Evolutionary conservation across 1,284 basidiomycete genomes (phyloP).

Genomic region (Ceratobasidium sp.): DNA sequence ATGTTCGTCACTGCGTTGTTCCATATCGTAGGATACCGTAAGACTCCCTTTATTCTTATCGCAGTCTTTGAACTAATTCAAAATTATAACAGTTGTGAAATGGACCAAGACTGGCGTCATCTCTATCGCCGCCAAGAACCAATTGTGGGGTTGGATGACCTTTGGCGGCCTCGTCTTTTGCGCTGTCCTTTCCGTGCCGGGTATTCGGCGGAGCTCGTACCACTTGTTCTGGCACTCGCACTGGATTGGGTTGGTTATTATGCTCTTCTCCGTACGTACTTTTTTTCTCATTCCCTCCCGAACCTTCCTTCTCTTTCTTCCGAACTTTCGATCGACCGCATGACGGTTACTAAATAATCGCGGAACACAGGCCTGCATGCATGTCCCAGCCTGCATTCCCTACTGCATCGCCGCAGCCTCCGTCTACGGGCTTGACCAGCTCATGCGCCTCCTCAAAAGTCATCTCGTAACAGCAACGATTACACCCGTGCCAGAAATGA

Average conservation of each 20-base stretch:
- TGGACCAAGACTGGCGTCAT: slow-evolving; percentile 45
- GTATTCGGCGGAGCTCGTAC: slow-evolving; percentile 44
- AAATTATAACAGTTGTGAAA: slow-evolving; percentile 41
- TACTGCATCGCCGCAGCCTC: slow-evolving; percentile 45
- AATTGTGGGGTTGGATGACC: slow-evolving; percentile 47
- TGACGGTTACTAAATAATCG: too few relatives aligned
- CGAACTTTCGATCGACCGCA: too few relatives aligned
- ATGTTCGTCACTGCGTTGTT: slow-evolving; percentile 49
- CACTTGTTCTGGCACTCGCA: slow-evolving; percentile 48
- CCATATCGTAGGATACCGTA: slow-evolving; percentile 49
- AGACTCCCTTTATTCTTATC: too few relatives aligned
- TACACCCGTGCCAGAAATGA: slow-evolving; percentile 46
- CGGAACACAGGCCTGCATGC: slow-evolving; percentile 40
- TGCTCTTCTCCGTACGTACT: slow-evolving; percentile 47
- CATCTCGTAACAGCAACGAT: slow-evolving; percentile 46
- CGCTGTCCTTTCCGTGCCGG: slow-evolving; percentile 44
- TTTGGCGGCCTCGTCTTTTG: slow-evolving; percentile 48
- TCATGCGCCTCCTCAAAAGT: slow-evolving; percentile 46
- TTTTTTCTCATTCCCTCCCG: not conserved
- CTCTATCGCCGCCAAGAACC: slow-evolving; percentile 38
- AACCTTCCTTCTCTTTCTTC: too few relatives aligned
- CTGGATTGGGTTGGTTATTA: slow-evolving; percentile 47
- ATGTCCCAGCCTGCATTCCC: slow-evolving; percentile 47
- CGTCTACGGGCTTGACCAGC: slow-evolving; percentile 49
- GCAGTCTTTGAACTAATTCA: too few relatives aligned